phyloP scores from a whole-genome alignment of 352 stramenopile species.

The Blastocystis sp. region DNA sequence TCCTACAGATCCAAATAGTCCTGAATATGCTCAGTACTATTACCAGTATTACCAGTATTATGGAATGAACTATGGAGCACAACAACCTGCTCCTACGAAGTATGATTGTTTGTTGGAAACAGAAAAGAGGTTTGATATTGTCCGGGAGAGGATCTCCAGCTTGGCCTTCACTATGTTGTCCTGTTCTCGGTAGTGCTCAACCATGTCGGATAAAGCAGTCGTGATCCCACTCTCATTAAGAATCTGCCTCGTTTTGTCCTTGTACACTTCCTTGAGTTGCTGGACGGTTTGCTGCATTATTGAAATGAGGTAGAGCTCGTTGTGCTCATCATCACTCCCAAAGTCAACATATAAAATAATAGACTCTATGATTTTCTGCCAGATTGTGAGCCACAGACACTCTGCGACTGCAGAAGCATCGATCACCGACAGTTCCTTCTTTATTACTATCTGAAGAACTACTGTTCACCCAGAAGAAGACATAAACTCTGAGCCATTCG shows the following conservation, averaged over 20 bases:
- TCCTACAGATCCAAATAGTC: conserved; percentile 46
- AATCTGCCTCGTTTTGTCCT: neutral
- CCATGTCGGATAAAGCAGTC: neutral
- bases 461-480: neutral
- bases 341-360: conserved; percentile 9
- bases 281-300: neutral
- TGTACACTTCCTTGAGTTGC: neutral
- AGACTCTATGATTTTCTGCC: conserved; percentile 1
- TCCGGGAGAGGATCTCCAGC: neutral
- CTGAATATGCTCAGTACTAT: conserved; percentile 55
- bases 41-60: conserved; percentile 61
- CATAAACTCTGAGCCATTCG: neutral
- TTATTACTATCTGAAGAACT: neutral
- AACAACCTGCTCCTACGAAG: neutral
- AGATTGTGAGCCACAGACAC: neutral
- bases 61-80: neutral
- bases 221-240: neutral
- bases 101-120: conserved; percentile 16
- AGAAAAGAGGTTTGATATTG: neutral
- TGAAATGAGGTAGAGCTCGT: neutral
- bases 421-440: neutral
- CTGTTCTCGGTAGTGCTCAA: neutral
- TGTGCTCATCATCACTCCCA: neutral
- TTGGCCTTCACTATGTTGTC: neutral
- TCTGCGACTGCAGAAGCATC: neutral